phyloP scores from a whole-genome alignment of 306 rosid species.

The Lupinus albus region DNA sequence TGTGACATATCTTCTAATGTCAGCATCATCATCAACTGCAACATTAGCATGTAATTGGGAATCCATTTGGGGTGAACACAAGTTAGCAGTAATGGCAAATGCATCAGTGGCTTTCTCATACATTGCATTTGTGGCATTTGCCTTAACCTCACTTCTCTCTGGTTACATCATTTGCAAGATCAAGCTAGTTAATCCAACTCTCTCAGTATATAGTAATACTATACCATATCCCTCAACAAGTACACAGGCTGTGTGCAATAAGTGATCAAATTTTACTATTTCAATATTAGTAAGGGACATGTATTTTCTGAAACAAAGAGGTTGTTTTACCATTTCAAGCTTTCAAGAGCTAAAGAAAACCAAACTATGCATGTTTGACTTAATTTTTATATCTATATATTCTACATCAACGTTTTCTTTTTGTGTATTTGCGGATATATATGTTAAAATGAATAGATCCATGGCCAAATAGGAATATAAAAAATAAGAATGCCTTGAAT shows the following conservation, averaged over 20 bases:
- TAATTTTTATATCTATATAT: neutral
- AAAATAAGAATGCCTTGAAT: too few relatives aligned
- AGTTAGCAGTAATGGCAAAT: slow-evolving; percentile 58
- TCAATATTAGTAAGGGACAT: neutral
- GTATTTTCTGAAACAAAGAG: neutral
- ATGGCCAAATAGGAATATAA: too few relatives aligned
- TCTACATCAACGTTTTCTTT: too few relatives aligned
- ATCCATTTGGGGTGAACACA: slow-evolving; percentile 45
- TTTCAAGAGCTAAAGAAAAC: neutral
- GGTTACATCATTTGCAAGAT: slow-evolving; percentile 61
- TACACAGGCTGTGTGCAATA: neutral
- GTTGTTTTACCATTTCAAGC: slow-evolving; percentile 2
- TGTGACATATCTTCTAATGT: slow-evolving; percentile 68
- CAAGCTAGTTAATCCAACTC: slow-evolving; percentile 38
- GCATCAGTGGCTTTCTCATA: slow-evolving; percentile 67
- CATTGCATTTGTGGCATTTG: slow-evolving; percentile 68
- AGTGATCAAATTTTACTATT: slow-evolving; percentile 9
- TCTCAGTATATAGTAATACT: neutral
- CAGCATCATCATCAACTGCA: slow-evolving; percentile 82
- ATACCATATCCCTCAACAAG: neutral
- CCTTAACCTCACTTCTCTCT: slow-evolving; percentile 64
- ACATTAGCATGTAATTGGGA: slow-evolving; percentile 47
- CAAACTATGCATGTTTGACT: neutral
- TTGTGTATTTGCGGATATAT: too few relatives aligned
- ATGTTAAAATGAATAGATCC: too few relatives aligned